A percentile compares a stretch with the other conserved stretches of the same genome.
Evolutionary conservation across 2,329 filamentous ascomycete species (phyloP).

Genomic region (Stemphylium lycopersici): DNA sequence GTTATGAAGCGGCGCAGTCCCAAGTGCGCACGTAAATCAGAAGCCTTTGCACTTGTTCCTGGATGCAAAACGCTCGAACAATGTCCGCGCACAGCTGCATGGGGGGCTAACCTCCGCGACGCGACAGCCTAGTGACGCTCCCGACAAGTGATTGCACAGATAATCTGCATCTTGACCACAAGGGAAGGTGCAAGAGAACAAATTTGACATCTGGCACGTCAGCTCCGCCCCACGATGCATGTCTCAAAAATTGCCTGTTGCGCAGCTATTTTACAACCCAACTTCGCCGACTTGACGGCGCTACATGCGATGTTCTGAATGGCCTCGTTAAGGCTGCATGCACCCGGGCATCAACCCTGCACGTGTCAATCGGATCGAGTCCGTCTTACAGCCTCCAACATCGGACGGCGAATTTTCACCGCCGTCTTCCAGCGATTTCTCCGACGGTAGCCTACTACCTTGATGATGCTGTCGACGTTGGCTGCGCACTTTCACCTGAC

Average conservation of each 20-base stretch:
- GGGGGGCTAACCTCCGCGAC: slow-evolving; percentile 4
- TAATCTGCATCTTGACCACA: slow-evolving; percentile 12
- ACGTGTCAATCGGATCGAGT: slow-evolving; percentile 7
- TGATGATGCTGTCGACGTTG: no score
- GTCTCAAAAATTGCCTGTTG: slow-evolving; percentile 5
- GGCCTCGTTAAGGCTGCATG: slow-evolving; percentile 8
- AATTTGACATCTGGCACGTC: slow-evolving; percentile 6
- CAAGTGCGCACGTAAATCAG: not conserved
- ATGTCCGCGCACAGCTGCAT: slow-evolving; percentile 4
- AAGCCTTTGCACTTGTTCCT: slow-evolving; percentile 13
- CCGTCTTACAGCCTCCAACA: not conserved
- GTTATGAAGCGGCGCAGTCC: slow-evolving; percentile 8
- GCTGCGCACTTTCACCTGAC: no score
- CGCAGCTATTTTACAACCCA: slow-evolving; percentile 6
- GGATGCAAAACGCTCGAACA: slow-evolving; percentile 10
- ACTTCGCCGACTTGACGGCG: slow-evolving; percentile 14
- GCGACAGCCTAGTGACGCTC: slow-evolving; percentile 2
- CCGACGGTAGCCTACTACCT: not conserved
- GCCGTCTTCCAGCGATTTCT: not conserved
- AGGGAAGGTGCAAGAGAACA: slow-evolving; percentile 11
- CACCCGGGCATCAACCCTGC: slow-evolving; percentile 7
- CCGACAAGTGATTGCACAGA: slow-evolving; percentile 10
- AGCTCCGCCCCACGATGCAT: slow-evolving; percentile 11
- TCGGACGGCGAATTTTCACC: slow-evolving; percentile 1
- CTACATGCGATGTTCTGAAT: slow-evolving; percentile 22